A percentile compares a stretch with the other conserved stretches of the same genome.
These are phyloP conservation scores for Alternaria rosae DNA, from an alignment of 2,329 filamentous ascomycete species.

Conservation along the genomic window DNA sequence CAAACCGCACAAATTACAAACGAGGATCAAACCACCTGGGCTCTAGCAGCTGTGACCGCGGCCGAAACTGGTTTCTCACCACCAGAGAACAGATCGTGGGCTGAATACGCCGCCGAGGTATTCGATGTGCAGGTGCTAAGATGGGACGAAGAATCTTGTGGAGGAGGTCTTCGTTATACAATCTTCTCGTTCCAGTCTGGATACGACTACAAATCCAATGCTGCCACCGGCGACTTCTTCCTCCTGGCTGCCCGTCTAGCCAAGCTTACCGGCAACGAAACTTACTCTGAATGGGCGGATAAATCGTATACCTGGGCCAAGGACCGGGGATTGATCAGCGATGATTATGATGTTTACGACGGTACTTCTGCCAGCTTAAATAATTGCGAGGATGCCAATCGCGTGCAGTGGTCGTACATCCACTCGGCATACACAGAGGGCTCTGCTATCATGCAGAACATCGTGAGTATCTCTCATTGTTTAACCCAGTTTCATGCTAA, in stretches of 20 bases:
- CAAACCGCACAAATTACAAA: conserved; percentile 62
- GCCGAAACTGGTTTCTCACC: conserved; percentile 71
- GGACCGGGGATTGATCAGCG: conserved; percentile 57
- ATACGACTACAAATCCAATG: conserved; percentile 78
- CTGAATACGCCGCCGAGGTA: conserved; percentile 71
- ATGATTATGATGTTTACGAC: conserved; percentile 59
- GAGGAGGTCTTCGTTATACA: conserved; percentile 74
- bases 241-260: conserved; percentile 78
- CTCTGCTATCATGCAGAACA: conserved; percentile 60
- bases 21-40: conserved; percentile 77
- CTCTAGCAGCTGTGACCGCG: conserved; percentile 69
- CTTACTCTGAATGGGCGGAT: conserved; percentile 65
- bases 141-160: conserved; percentile 70
- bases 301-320: conserved; percentile 65
- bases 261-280: conserved; percentile 67
- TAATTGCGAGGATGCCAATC: conserved; percentile 59
- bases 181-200: conserved; percentile 78
- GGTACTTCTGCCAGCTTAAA: conserved; percentile 48
- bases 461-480: conserved; percentile 38
- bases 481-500: not conserved
- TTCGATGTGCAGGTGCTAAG: conserved; percentile 72
- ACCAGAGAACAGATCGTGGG: conserved; percentile 55
- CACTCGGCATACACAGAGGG: conserved; percentile 59
- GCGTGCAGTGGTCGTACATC: conserved; percentile 61
- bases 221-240: conserved; percentile 80